Evolutionary conservation across 257 asterid species (phyloP).

Genomic region (Jacaranda copaia): DNA sequence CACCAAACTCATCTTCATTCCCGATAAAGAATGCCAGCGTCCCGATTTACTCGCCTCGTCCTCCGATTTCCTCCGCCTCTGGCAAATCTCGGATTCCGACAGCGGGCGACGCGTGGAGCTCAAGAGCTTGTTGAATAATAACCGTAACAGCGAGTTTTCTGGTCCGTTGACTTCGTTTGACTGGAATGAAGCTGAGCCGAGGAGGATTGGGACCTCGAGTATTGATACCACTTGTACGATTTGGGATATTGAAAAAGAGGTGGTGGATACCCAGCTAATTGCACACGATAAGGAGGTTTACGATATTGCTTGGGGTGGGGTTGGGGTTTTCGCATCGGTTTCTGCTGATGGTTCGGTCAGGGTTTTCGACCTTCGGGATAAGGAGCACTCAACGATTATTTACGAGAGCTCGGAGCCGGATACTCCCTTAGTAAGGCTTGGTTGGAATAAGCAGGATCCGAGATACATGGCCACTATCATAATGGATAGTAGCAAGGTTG

Average conservation of each 20-base stretch:
- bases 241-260: conserved; percentile 96
- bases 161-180: conserved; percentile 94
- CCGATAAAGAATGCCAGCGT: conserved; percentile 92
- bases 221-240: conserved; percentile 94
- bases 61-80: conserved; percentile 88
- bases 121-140: conserved; percentile 70
- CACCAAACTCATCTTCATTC: conserved; percentile 83
- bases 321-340: conserved; percentile 94
- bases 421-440: conserved; percentile 89
- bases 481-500: conserved; percentile 94
- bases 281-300: conserved; percentile 99
- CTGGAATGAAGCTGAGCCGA: conserved; percentile 98
- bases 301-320: conserved; percentile 99
- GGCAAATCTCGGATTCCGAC: conserved; percentile 73
- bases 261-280: conserved; percentile 92
- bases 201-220: conserved; percentile 92
- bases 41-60: conserved; percentile 93
- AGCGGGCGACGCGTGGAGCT: conserved; percentile 68
- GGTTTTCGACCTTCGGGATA: conserved; percentile 94
- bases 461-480: conserved; percentile 98
- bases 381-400: conserved; percentile 95
- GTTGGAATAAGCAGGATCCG: conserved; percentile 98
- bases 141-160: conserved; percentile 87
- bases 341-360: conserved; percentile 97
- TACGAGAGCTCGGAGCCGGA: conserved; percentile 97